These are phyloP conservation scores for Suhomyces guaymorum DNA, from an alignment of 1,139 yeast species.

Conservation along the genomic window DNA sequence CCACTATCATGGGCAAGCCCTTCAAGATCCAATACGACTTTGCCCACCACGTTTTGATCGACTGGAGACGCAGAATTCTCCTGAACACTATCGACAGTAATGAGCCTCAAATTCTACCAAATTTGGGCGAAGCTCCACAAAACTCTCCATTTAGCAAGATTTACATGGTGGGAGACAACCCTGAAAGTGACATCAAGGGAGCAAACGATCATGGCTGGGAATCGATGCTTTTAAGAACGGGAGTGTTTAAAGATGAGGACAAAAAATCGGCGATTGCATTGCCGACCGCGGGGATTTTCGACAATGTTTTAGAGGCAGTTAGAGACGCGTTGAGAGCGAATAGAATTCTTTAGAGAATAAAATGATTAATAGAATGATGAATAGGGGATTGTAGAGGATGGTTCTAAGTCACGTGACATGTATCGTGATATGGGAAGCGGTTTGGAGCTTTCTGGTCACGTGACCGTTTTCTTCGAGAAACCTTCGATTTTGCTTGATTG, in stretches of 20 bases:
- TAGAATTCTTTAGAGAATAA: conserved; percentile 3
- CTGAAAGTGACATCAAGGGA: conserved; percentile 87
- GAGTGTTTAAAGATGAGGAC: conserved; percentile 79
- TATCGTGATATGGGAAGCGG: too few species aligned
- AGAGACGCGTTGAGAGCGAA: conserved; percentile 25
- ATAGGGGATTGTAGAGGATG: too few species aligned
- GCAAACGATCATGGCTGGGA: conserved; percentile 90
- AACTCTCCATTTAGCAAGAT: conserved; percentile 55
- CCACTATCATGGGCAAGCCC: conserved; percentile 82
- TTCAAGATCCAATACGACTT: conserved; percentile 76
- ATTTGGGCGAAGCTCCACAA: conserved; percentile 36
- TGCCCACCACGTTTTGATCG: conserved; percentile 70
- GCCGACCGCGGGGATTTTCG: conserved; percentile 52
- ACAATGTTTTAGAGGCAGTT: conserved; percentile 51
- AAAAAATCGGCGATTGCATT: conserved; percentile 37
- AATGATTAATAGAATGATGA: too few species aligned
- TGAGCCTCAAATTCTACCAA: conserved; percentile 33
- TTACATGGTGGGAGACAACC: conserved; percentile 96
- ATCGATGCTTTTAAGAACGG: conserved; percentile 78
- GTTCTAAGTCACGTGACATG: too few species aligned
- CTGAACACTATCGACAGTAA: not conserved
- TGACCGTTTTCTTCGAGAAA: too few species aligned
- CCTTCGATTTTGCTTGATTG: too few species aligned
- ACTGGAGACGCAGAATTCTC: conserved; percentile 49
- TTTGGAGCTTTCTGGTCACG: too few species aligned